Evolutionary conservation across 23 red algal genomes (phyloP).

Genomic region (Gracilaria caudata): DNA sequence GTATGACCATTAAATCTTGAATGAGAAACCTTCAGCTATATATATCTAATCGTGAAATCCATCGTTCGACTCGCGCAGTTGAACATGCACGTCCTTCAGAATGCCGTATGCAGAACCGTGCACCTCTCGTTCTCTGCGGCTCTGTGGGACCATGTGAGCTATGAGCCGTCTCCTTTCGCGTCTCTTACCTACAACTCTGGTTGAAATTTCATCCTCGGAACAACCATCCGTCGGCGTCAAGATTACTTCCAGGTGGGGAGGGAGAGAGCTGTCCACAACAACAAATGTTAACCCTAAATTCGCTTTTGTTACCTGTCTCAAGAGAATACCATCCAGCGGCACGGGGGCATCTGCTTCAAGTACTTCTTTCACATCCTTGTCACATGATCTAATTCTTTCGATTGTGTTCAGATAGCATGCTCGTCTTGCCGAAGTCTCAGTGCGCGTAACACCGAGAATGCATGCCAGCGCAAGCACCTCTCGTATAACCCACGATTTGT

Average conservation of each 20-base stretch:
- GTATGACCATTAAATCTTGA: too few relatives aligned
- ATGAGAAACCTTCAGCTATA: too few relatives aligned
- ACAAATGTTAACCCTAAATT: background rate
- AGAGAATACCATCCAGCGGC: conserved; percentile 14
- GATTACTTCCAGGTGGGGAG: background rate
- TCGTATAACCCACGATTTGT: conserved; percentile 10
- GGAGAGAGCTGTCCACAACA: conserved; percentile 15
- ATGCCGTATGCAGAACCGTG: background rate
- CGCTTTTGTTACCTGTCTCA: background rate
- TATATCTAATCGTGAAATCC: too few relatives aligned
- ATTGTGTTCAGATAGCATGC: conserved; percentile 7
- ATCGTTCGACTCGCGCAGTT: too few relatives aligned
- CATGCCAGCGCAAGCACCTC: background rate
- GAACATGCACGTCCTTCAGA: conserved; percentile 1
- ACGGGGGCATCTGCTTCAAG: conserved; percentile 1
- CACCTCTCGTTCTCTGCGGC: background rate
- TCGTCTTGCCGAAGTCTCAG: background rate
- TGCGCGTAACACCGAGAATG: background rate
- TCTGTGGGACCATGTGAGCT: background rate
- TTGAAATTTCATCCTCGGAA: conserved; percentile 8
- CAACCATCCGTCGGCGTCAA: conserved; percentile 14
- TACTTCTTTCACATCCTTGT: conserved; percentile 10
- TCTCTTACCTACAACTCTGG: background rate
- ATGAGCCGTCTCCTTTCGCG: conserved; percentile 1
- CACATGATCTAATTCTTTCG: conserved; percentile 13